Conservation (phyloP, 2,329 filamentous ascomycete genomes). For the Pyrenochaeta sp. region DNA sequence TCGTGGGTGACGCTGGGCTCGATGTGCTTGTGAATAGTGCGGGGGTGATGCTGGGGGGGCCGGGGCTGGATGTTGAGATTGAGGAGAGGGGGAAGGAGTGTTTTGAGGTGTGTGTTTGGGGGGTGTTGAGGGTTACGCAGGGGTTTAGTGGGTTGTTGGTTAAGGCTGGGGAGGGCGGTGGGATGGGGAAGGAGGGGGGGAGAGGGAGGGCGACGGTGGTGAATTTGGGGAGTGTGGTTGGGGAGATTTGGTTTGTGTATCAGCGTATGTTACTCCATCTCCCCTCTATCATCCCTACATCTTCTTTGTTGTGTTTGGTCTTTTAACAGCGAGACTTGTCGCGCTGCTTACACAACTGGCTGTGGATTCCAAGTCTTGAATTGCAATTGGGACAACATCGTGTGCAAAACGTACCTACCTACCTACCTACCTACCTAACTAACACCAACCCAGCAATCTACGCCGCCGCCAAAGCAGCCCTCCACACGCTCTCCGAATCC, state of each 20-base stretch:
- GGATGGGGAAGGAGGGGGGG: too few relatives aligned
- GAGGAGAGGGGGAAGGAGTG: slow-evolving; percentile 12
- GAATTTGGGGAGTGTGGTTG: slow-evolving; percentile 1
- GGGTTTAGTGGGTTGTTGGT: slow-evolving; percentile 41
- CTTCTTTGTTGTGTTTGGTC: slow-evolving; percentile 1
- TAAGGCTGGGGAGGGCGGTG: slow-evolving; percentile 8
- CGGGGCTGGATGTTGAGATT: slow-evolving; percentile 36
- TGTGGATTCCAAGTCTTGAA: too few relatives aligned
- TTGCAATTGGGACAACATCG: too few relatives aligned
- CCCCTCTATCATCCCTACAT: not conserved
- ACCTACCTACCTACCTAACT: not conserved
- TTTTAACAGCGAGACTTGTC: too few relatives aligned
- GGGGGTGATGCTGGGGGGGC: slow-evolving; percentile 43
- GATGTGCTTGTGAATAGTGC: slow-evolving; percentile 54
- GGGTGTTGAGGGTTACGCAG: slow-evolving; percentile 46
- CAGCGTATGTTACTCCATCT: not conserved
- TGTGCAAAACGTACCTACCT: too few relatives aligned
- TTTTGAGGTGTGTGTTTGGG: slow-evolving; percentile 51
- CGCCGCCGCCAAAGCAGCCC: slow-evolving; percentile 46
- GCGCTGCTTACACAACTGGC: too few relatives aligned
- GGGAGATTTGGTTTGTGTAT: slow-evolving; percentile 3
- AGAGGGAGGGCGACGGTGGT: not conserved
- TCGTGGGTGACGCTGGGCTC: slow-evolving; percentile 9
- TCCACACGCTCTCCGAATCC: slow-evolving; percentile 32
- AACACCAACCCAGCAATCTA: slow-evolving; percentile 23